Conservation (phyloP, 2,329 filamentous ascomycete species). For the Fusarium fracticaudum region DNA sequence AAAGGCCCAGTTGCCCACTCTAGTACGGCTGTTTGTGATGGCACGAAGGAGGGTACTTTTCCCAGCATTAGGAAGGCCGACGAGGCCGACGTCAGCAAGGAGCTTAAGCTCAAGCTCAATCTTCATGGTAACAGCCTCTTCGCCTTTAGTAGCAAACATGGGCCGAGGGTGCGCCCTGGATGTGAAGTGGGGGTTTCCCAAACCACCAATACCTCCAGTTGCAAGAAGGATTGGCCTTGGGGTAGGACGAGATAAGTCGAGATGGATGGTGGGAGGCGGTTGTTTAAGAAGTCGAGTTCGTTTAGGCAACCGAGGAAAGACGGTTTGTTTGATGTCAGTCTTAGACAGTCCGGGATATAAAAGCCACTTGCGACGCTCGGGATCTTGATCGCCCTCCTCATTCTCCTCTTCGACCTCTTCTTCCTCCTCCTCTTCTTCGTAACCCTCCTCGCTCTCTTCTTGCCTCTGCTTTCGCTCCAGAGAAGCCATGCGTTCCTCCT, state of each 20-base stretch:
- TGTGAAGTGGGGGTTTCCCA: conserved; percentile 94
- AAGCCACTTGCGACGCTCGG: conserved; percentile 78
- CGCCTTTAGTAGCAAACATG: conserved; percentile 88
- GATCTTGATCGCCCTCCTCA: conserved; percentile 55
- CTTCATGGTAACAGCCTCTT: conserved; percentile 79
- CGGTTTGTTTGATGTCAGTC: conserved; percentile 69
- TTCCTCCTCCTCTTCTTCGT: conserved; percentile 28
- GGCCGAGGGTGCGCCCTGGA: conserved; percentile 79
- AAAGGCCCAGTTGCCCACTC: conserved; percentile 95
- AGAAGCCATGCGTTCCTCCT: conserved; percentile 48
- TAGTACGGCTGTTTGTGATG: conserved; percentile 86
- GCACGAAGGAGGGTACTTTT: conserved; percentile 93
- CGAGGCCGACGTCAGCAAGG: conserved; percentile 92
- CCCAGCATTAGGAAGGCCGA: conserved; percentile 94
- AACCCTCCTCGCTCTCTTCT: conserved; percentile 25
- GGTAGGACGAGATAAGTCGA: conserved; percentile 81
- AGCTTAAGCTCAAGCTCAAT: conserved; percentile 93
- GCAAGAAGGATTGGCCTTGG: conserved; percentile 85
- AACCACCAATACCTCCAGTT: conserved; percentile 85
- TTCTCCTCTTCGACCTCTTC: conserved; percentile 46
- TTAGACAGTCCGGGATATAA: conserved; percentile 82
- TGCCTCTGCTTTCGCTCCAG: conserved; percentile 42
- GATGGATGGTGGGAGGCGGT: conserved; percentile 75
- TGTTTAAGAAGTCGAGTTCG: conserved; percentile 70
- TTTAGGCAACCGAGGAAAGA: conserved; percentile 61